Evolutionary conservation across 2,329 filamentous ascomycete species (phyloP).

Genomic region (Botrytis fragariae): DNA sequence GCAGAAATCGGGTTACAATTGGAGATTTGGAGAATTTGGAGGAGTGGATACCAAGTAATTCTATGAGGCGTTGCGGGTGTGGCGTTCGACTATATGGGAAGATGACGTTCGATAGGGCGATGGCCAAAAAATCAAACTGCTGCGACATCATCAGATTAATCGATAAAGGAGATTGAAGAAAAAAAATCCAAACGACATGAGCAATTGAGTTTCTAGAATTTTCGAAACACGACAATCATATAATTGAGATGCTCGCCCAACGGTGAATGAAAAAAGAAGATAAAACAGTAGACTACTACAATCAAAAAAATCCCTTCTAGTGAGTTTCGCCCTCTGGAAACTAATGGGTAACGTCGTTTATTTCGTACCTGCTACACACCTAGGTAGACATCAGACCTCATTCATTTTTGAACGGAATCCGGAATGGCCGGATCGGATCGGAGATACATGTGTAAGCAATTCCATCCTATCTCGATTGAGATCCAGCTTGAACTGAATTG

Average conservation of each 20-base stretch:
- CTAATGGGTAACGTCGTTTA: not conserved
- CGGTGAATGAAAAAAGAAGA: not conserved
- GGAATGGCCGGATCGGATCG: not conserved
- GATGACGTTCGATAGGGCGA: not conserved
- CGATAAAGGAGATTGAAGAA: not conserved
- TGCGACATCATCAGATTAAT: not conserved
- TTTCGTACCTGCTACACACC: not conserved
- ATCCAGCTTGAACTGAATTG: not conserved
- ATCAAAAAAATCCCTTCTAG: not conserved
- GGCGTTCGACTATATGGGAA: not conserved
- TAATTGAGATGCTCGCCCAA: not conserved
- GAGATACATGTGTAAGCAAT: not conserved
- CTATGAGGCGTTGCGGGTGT: not conserved
- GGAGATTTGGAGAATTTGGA: not conserved
- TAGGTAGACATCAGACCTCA: not conserved
- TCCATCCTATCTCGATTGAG: not conserved
- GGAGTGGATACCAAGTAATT: not conserved
- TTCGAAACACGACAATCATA: not conserved
- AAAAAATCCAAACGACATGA: not conserved
- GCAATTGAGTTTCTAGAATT: not conserved
- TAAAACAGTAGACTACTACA: not conserved
- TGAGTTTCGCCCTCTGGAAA: not conserved
- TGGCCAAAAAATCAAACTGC: not conserved
- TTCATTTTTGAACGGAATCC: not conserved
- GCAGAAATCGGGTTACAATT: not conserved